Evolutionary conservation across 495 filamentous ascomycete genomes (phyloP).

Genomic region (Aspergillus olivimuriae): DNA sequence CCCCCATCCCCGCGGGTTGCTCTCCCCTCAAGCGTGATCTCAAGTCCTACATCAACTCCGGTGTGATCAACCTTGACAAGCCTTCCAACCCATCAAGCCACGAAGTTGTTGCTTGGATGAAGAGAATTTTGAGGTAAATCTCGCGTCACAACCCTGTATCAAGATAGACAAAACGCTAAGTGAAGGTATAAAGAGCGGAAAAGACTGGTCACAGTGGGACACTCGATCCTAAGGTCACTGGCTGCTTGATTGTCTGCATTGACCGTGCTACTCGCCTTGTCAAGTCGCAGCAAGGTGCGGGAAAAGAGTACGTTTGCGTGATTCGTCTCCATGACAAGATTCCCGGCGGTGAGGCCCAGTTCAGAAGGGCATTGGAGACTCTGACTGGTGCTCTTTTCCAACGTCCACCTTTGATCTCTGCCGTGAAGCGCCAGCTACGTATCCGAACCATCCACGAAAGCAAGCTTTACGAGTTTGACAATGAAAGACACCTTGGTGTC

Average conservation of each 20-base stretch:
- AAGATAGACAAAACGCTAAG: constrained; percentile 14
- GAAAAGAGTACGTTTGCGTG: constrained; percentile 84
- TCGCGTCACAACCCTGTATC: neutral
- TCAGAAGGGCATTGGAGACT: constrained; percentile 84
- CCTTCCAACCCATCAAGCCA: constrained; percentile 96
- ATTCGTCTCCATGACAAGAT: constrained; percentile 89
- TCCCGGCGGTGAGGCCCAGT: constrained; percentile 82
- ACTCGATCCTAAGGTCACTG: constrained; percentile 89
- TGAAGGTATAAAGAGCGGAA: constrained; percentile 58
- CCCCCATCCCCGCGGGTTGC: constrained; percentile 84
- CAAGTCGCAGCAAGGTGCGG: constrained; percentile 96
- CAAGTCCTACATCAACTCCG: constrained; percentile 90
- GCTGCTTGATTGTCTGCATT: constrained; percentile 92
- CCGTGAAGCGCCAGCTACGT: constrained; percentile 96
- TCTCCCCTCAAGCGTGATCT: constrained; percentile 84
- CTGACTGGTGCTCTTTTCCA: constrained; percentile 96
- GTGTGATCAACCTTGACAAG: constrained; percentile 98
- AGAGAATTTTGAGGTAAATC: constrained; percentile 82
- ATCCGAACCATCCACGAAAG: constrained; percentile 95
- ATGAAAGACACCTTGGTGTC: constrained; percentile 92
- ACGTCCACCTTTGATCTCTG: constrained; percentile 91
- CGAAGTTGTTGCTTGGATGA: constrained; percentile 98
- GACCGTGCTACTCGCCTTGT: constrained; percentile 94
- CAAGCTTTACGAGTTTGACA: constrained; percentile 94
- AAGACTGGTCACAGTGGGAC: constrained; percentile 98